These are phyloP conservation scores for Tulasnella sp. DNA, from an alignment of 768 basidiomycete genomes.

Conservation along the genomic window DNA sequence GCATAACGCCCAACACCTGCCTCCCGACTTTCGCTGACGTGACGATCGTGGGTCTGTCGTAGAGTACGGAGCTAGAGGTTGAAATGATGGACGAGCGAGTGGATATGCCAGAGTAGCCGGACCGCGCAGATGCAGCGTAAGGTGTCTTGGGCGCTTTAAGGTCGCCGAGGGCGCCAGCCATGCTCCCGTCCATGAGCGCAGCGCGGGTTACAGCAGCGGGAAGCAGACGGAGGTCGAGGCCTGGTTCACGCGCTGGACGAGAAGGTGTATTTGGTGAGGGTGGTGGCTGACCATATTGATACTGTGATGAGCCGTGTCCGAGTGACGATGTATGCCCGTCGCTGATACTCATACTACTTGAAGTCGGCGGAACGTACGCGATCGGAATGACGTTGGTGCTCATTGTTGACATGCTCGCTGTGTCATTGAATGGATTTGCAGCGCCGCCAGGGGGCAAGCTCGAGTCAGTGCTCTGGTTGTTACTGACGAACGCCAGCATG, in stretches of 20 bases:
- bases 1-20: constrained; percentile 16
- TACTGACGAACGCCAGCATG: neutral
- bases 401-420: constrained; percentile 8
- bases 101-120: constrained; percentile 14
- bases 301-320: neutral
- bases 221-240: constrained; percentile 6
- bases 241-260: constrained; percentile 17
- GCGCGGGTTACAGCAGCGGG: constrained; percentile 2
- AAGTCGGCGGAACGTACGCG: constrained; percentile 13
- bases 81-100: constrained; percentile 5
- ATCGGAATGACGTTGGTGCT: constrained; percentile 14
- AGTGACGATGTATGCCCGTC: constrained; percentile 5
- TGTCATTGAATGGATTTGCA: constrained; percentile 14
- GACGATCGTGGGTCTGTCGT: constrained; percentile 17
- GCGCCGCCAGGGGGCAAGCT: neutral
- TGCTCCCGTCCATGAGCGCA: neutral
- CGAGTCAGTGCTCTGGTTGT: neutral
- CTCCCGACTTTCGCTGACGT: constrained; percentile 9
- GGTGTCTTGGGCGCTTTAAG: neutral
- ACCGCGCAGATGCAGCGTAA: constrained; percentile 13
- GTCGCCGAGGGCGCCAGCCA: neutral
- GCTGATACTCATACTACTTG: constrained; percentile 6
- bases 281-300: neutral
- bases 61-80: constrained; percentile 2
- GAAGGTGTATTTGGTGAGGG: constrained; percentile 6